Evolutionary conservation across 495 filamentous ascomycete genomes (phyloP), one percentile per base, ranked within the genome.

Genomic region (Xylaria nigripes): DNA sequence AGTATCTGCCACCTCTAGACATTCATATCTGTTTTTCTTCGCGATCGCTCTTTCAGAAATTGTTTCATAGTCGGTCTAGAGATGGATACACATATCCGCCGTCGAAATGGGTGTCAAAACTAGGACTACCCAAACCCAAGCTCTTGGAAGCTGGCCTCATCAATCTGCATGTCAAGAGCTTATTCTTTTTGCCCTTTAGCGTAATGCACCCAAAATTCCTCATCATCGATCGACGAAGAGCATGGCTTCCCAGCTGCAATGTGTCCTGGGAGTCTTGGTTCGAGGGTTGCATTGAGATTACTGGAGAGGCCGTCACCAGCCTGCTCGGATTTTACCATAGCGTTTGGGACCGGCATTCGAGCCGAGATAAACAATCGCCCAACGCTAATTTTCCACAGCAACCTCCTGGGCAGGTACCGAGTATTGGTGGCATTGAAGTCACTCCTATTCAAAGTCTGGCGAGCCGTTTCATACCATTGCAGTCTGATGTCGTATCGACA

Each of bases 141-240:
- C 65, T 79, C 10, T 66, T 90, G 18, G 60, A 68, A 23, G 68
- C 65, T 3, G 61, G 53, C 6, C 81, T 77, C 12, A 74, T 90
- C 12, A 77, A 87, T 38, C 54, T 90, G 25, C 62, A 72, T 3
- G 77, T 87, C 42, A 87, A 86, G 68, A 85, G 79, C 63, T 68
- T 87, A 29, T 90, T 89, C 66, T 76, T 87, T 49, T 69, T 79
- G 3, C 86, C 86, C 2, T 83, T 90, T 60, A 86, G 83, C 51
- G 81, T 89, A 1, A 83, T 89, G 76, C 86, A 90, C 60, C 81
- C 85, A 2, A 90, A 90, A 62, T 89, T 84, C 56, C 72, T 87
- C 44, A 76, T 90, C 45, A 67, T 90, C 13, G 86, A 90, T 60
- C 72, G 84, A 8, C 61, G 74, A 32, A 72, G 60, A 1, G 81